Base-by-base conservation (phyloP, 148 eudicot species). In the Salicornia ramosissima region DNA sequence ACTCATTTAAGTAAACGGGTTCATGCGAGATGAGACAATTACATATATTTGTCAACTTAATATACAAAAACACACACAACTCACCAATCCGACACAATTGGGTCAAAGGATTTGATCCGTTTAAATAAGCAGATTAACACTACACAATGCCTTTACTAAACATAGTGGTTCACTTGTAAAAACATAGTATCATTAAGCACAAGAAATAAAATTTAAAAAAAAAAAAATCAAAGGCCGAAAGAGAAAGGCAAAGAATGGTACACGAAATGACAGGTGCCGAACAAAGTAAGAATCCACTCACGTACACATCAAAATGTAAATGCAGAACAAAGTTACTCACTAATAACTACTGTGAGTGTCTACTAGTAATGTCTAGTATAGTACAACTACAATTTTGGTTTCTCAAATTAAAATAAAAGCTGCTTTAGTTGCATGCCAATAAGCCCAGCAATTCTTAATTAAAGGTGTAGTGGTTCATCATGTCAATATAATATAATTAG, bases 401-500 rank as follows among this genome's bases (percentile, higher is more conserved):
- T 47, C 0, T 61, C 36, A 65, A n/a, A n/a, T n/a, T n/a, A n/a
- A n/a, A n/a, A n/a, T n/a, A n/a, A 71, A 70, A 71, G 74, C 58
- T 54, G 31, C 74, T 71, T 61, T 61, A 71, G n/a, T 24, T 34
- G 75, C 61, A 71, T 71, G 74, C 67, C 14, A 21, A n/a, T 47
- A n/a, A 26, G 25, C 54, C 36, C 65, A 30, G 26, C 33, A 70
- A 45, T n/a, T 24, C 0, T 30, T 29, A 71, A 45, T 18, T 15
- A 4, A 49, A 49, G 16, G 50, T 46, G 13, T 10, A 56, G 13
- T 3, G 26, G 29, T 31, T 61, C 58, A 49, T 71, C 67, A 61
- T 71, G 36, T 33, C 67, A 47, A 6, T 59, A 61, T 61, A 47
- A 60, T 33, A 13, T 19, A 9, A 9, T 39, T n/a, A n/a, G n/a